phyloP scores from a whole-genome alignment of 148 eudicot species.

The Selenicereus undatus region DNA sequence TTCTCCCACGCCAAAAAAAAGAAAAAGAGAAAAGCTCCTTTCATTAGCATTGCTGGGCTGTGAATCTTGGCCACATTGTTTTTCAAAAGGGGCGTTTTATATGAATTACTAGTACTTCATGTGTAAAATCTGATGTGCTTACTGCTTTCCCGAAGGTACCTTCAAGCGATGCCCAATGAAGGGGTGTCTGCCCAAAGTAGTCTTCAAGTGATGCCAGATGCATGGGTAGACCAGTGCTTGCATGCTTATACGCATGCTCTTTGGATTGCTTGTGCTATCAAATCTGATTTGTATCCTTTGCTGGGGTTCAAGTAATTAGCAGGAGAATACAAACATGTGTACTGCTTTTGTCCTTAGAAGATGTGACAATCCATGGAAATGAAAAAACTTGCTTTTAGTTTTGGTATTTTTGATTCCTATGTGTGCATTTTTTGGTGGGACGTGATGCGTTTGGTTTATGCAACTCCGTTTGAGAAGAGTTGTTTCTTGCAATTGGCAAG shows the following conservation, averaged over 20 bases:
- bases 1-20: background rate
- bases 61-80: background rate
- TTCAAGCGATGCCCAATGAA: background rate
- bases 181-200: background rate
- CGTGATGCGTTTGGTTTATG: background rate
- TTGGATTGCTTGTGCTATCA: background rate
- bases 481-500: background rate
- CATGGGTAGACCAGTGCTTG: background rate
- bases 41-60: background rate
- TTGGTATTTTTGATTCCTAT: background rate
- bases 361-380: background rate
- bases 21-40: background rate
- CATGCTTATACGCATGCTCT: background rate
- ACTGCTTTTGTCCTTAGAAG: background rate
- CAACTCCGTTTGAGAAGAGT: background rate
- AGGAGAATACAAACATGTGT: conserved; percentile 3
- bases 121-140: conserved; percentile 1
- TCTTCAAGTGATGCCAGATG: background rate
- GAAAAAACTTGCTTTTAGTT: background rate
- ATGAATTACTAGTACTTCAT: background rate
- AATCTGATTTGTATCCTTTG: background rate
- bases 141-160: background rate
- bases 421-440: background rate
- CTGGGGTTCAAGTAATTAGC: background rate
- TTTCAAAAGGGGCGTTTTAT: background rate